These are phyloP conservation scores for Pyricularia grisea DNA, from an alignment of 2,329 filamentous ascomycete species.

Conservation along the genomic window DNA sequence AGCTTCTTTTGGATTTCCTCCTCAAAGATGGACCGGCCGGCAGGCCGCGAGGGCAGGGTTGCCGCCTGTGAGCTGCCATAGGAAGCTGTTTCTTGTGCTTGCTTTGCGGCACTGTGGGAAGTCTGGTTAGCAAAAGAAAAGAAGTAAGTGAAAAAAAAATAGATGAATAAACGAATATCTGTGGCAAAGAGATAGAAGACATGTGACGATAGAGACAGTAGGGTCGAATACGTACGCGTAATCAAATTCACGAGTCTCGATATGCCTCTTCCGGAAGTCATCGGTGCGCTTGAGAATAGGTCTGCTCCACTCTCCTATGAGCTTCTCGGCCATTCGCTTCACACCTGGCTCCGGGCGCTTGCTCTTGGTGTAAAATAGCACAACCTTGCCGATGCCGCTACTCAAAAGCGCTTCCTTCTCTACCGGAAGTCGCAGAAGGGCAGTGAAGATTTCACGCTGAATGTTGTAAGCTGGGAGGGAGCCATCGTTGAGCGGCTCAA, in stretches of 20 bases:
- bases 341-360: slow-evolving; percentile 81
- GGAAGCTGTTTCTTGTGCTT: slow-evolving; percentile 38
- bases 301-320: slow-evolving; percentile 93
- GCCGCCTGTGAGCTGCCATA: slow-evolving; percentile 18
- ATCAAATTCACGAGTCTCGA: slow-evolving; percentile 55
- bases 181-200: background rate
- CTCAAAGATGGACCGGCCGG: slow-evolving; percentile 20
- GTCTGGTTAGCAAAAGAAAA: slow-evolving; percentile 4
- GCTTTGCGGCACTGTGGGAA: slow-evolving; percentile 39
- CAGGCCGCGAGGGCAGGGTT: slow-evolving; percentile 26
- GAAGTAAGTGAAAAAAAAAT: background rate
- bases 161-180: background rate
- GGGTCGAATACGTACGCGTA: slow-evolving; percentile 40
- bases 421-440: slow-evolving; percentile 71
- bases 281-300: slow-evolving; percentile 90
- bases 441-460: slow-evolving; percentile 84
- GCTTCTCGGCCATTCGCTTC: slow-evolving; percentile 84
- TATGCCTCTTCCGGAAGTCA: slow-evolving; percentile 79
- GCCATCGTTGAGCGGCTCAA: slow-evolving; percentile 90
- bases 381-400: slow-evolving; percentile 90
- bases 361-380: slow-evolving; percentile 94
- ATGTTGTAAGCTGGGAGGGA: slow-evolving; percentile 95
- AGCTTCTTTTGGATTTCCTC: slow-evolving; percentile 49
- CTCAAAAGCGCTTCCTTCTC: slow-evolving; percentile 85
- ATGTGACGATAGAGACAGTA: background rate